Evolutionary conservation across 805 yeast species (phyloP).

Genomic region (Wickerhamomyces sydowiorum): DNA sequence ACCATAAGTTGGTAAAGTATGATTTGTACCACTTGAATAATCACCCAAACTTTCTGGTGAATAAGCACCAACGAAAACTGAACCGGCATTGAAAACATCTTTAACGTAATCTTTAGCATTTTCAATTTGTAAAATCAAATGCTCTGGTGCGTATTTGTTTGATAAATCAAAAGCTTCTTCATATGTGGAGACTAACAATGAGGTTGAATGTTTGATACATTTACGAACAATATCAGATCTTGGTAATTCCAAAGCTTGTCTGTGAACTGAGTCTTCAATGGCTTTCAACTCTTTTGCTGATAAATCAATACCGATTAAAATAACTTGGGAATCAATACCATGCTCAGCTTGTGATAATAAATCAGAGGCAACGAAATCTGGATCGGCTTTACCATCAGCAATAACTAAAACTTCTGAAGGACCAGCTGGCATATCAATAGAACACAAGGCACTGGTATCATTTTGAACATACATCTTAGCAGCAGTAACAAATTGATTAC

Average conservation of each 20-base stretch:
- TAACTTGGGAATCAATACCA: constrained; percentile 97
- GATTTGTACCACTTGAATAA: constrained; percentile 97
- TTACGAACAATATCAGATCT: constrained; percentile 90
- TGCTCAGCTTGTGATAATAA: constrained; percentile 97
- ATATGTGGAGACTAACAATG: constrained; percentile 59
- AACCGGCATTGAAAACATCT: constrained; percentile 86
- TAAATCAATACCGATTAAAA: constrained; percentile 77
- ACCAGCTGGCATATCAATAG: constrained; percentile 99
- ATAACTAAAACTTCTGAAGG: constrained; percentile 97
- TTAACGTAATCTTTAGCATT: constrained; percentile 70
- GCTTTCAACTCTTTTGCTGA: constrained; percentile 51
- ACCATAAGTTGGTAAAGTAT: constrained; percentile 97
- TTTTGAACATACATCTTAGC: constrained; percentile 97
- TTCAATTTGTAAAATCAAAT: constrained; percentile 84
- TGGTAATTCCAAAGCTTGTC: constrained; percentile 79
- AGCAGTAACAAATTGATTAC: constrained; percentile 98
- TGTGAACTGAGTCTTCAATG: constrained; percentile 77
- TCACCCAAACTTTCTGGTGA: constrained; percentile 99
- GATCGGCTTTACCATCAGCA: constrained; percentile 83
- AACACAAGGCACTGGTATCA: constrained; percentile 90
- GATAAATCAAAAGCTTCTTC: constrained; percentile 85
- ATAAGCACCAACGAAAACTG: constrained; percentile 92
- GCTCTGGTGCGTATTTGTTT: constrained; percentile 95
- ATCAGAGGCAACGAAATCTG: constrained; percentile 96
- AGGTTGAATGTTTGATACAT: constrained; percentile 88